Evolutionary conservation across 73 alveolate genomes (phyloP), one percentile per base, ranked within the genome.

Genomic region (Paramecium caudatum): DNA sequence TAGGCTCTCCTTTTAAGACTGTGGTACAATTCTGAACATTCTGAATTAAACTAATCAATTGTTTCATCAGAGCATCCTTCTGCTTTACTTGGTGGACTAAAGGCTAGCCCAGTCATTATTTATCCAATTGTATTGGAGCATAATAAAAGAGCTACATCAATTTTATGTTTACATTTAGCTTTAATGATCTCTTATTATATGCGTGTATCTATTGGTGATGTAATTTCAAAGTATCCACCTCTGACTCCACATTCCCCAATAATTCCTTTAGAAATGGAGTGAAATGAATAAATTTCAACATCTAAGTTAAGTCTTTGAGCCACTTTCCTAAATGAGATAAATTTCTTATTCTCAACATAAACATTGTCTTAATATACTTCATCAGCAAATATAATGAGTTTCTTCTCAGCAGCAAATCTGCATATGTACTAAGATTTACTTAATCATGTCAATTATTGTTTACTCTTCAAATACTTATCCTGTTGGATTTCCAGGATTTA

Each of bases 401-500:
- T 95, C 37, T 96, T 92, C 21, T 96, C 95, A 78, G 86, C 50
- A 50, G 94, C 91, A 33, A 90, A 90, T 36, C 90, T 82, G 0
- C 16, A 30, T 65, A 48, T 17, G 39, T 8, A 3, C 12, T 5
- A 27, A 9, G 5, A 6, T 5, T 7, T 36, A 27, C 84, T 78
- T 36, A 21, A 97, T 70, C 16, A 98, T 95, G 27, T 98, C 95
- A 46, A 84, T 69, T 62, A 98, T 46, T 65, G 94, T 91, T 10
- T 94, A 97, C 30, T 87, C 49, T 9, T 96, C 85, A 43, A 97
- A 90, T 13, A 95, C 97, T 82, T 94, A 92, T 12, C 99, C 99
- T 25, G 99, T 95, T 1, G 99, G 99, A 63, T 98, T 98, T 21
- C 99, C 99, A 3, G 99, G 99, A 86, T 98, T 98, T 82, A 98